Evolutionary conservation across 202 grass and related monocot species (phyloP).

Genomic region (Elaeis oleifera): DNA sequence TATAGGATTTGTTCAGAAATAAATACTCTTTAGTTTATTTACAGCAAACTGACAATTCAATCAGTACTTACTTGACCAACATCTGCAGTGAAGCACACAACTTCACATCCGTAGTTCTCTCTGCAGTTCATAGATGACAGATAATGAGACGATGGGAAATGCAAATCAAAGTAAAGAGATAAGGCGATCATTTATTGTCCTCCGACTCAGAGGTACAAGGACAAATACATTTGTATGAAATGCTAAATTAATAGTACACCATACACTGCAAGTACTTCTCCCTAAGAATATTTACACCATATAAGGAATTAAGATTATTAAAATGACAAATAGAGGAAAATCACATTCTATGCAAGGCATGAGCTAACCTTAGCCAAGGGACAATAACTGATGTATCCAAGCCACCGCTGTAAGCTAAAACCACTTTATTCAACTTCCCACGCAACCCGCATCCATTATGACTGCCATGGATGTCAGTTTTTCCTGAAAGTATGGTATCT

Average conservation of each 20-base stretch:
- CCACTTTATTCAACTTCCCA: slow-evolving; percentile 89
- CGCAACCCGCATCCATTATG: slow-evolving; percentile 35
- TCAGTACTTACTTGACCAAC: slow-evolving; percentile 71
- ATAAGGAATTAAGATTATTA: too few species aligned
- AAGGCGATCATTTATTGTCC: too few species aligned
- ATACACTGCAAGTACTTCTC: too few species aligned
- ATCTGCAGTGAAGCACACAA: slow-evolving; percentile 96
- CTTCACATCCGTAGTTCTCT: slow-evolving; percentile 98
- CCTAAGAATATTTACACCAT: too few species aligned
- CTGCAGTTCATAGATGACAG: slow-evolving; percentile 35
- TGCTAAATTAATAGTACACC: too few species aligned
- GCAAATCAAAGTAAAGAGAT: too few species aligned
- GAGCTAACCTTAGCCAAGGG: slow-evolving; percentile 69
- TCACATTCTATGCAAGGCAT: neutral
- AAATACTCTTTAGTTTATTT: too few species aligned
- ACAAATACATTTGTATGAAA: too few species aligned
- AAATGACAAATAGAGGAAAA: too few species aligned
- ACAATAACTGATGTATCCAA: slow-evolving; percentile 97
- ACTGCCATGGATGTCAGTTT: slow-evolving; percentile 11
- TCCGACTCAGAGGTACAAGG: too few species aligned
- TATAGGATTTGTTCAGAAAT: too few species aligned
- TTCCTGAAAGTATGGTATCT: slow-evolving; percentile 11
- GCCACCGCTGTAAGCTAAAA: slow-evolving; percentile 95
- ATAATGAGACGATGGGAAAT: slow-evolving; percentile 4
- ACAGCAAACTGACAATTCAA: too few species aligned